Evolutionary conservation across 2,329 filamentous ascomycete species (phyloP).

Genomic region (Aspergillus quadrilineatus): DNA sequence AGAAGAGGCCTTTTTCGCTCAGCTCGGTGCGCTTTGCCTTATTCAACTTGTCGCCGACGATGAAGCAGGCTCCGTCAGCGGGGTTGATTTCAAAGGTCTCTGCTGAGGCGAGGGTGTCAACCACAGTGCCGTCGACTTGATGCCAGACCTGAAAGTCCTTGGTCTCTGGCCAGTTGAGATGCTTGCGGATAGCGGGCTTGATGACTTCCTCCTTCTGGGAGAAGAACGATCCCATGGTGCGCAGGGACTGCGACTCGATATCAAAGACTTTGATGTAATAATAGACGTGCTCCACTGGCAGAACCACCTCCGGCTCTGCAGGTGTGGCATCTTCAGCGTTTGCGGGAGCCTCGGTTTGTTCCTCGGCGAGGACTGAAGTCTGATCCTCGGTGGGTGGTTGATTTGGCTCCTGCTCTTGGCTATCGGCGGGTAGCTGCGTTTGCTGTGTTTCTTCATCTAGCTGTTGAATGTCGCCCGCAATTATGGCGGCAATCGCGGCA

Average conservation of each 20-base stretch:
- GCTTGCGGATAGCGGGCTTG: conserved; percentile 40
- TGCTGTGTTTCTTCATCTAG: conserved; percentile 20
- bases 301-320: conserved; percentile 19
- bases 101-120: conserved; percentile 35
- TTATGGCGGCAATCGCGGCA: conserved; percentile 29
- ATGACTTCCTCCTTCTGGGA: conserved; percentile 42
- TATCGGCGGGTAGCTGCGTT: conserved; percentile 7
- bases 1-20: conserved; percentile 35
- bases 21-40: conserved; percentile 38
- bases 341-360: background rate
- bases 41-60: conserved; percentile 42
- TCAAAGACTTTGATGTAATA: conserved; percentile 56
- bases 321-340: conserved; percentile 9
- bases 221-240: conserved; percentile 43
- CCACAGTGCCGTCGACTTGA: conserved; percentile 38
- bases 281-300: conserved; percentile 42
- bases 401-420: conserved; percentile 6
- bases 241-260: conserved; percentile 46
- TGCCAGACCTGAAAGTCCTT: conserved; percentile 47
- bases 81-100: conserved; percentile 38
- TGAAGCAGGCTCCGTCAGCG: conserved; percentile 42
- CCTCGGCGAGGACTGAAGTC: conserved; percentile 16
- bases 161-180: conserved; percentile 37
- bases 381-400: conserved; percentile 14
- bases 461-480: conserved; percentile 30